These are phyloP conservation scores for Thuja plicata DNA, from an alignment of 83 land plant species.

Conservation along the genomic window DNA sequence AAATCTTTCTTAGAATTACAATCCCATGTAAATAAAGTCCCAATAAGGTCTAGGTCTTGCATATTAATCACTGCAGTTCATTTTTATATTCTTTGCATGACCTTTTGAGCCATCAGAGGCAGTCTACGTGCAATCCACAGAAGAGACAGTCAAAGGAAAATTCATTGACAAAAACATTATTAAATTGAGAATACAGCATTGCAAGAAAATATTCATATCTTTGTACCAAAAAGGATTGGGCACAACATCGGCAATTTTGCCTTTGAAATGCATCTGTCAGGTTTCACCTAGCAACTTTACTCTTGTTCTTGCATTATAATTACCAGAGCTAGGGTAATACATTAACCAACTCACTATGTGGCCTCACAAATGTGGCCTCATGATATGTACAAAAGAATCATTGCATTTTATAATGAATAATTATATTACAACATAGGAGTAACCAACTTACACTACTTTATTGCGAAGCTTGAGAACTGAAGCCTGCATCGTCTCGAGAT, in stretches of 20 bases:
- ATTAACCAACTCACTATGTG: not conserved
- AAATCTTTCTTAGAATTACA: not conserved
- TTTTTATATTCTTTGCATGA: not conserved
- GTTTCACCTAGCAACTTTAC: not conserved
- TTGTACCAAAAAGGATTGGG: not conserved
- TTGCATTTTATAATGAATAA: not conserved
- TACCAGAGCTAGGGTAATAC: conserved; percentile 1
- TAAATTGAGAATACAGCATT: not conserved
- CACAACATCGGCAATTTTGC: not conserved
- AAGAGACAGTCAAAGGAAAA: not conserved
- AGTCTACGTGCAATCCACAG: not conserved
- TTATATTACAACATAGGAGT: conserved; percentile 8
- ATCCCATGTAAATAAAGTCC: not conserved
- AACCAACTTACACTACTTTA: not conserved
- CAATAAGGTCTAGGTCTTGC: not conserved
- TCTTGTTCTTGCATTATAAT: not conserved
- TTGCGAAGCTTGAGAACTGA: not conserved
- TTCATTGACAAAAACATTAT: not conserved
- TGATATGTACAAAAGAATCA: conserved; percentile 17
- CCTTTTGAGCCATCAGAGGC: not conserved
- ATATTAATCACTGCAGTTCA: not conserved
- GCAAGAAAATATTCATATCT: not conserved
- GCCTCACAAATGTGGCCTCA: conserved; percentile 1
- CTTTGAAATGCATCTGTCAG: not conserved
- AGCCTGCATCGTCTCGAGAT: conserved; percentile 1